Evolutionary conservation across 2,329 filamentous ascomycete genomes (phyloP).

Genomic region (Cladosporium cucumerinum): DNA sequence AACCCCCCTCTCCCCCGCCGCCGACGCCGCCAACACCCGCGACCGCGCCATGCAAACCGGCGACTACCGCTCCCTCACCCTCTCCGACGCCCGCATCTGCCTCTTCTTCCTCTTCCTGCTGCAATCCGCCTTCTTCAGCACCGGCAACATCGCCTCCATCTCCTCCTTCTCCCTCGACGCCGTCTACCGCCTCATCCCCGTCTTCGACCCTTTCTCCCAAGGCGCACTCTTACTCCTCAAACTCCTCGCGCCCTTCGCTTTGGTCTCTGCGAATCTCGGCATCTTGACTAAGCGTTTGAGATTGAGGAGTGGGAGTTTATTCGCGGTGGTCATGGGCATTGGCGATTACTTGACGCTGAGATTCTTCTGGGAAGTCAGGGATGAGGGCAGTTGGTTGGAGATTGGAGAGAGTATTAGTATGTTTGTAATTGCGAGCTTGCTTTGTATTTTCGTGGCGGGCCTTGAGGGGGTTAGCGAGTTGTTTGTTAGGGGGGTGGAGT

Average conservation of each 20-base stretch:
- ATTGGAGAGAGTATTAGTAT: constrained; percentile 96
- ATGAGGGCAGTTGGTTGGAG: constrained; percentile 95
- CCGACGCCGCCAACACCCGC: constrained; percentile 34
- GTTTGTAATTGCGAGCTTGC: constrained; percentile 83
- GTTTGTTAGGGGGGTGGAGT: constrained; percentile 77
- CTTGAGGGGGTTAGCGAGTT: constrained; percentile 81
- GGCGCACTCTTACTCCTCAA: constrained; percentile 83
- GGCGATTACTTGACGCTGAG: constrained; percentile 89
- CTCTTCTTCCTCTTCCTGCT: constrained; percentile 94
- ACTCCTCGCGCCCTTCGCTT: constrained; percentile 85
- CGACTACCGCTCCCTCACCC: constrained; percentile 63
- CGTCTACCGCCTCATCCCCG: constrained; percentile 78
- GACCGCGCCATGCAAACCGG: constrained; percentile 32
- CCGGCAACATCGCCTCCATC: constrained; percentile 90
- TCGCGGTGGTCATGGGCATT: constrained; percentile 90
- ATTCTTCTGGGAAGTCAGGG: constrained; percentile 96
- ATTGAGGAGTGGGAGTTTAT: constrained; percentile 81
- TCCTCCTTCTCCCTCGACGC: constrained; percentile 92
- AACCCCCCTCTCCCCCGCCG: constrained; percentile 35
- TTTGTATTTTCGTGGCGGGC: constrained; percentile 86
- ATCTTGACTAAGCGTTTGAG: constrained; percentile 81
- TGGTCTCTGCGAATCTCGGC: constrained; percentile 91
- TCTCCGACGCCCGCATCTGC: constrained; percentile 82
- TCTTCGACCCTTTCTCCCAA: constrained; percentile 93
- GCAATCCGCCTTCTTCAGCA: constrained; percentile 95